Conservation (phyloP, 768 basidiomycete species). For the Harrya chromipes region DNA sequence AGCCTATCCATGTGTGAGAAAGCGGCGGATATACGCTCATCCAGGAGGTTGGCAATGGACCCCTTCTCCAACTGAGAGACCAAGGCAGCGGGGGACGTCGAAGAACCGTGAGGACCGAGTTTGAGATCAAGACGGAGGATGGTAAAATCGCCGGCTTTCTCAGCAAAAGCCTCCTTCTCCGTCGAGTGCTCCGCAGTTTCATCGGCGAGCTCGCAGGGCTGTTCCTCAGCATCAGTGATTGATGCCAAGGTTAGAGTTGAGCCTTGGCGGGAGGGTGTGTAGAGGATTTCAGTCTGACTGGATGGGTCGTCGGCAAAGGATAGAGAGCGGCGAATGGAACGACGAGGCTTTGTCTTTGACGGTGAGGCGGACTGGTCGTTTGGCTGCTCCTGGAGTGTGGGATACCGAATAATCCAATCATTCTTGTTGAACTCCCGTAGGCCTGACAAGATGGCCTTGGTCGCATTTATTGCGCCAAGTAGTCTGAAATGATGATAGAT, state of each 20-base stretch:
- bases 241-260: constrained; percentile 57
- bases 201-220: constrained; percentile 6
- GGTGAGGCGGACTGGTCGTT: constrained; percentile 26
- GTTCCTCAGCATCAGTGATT: constrained; percentile 45
- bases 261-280: constrained; percentile 47
- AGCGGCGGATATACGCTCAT: constrained; percentile 75
- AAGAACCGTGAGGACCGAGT: constrained; percentile 70
- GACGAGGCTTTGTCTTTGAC: constrained; percentile 30
- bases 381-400: constrained; percentile 57
- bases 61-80: constrained; percentile 91
- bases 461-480: constrained; percentile 70
- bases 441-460: constrained; percentile 64
- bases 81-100: constrained; percentile 61
- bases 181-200: constrained; percentile 23
- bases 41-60: constrained; percentile 89
- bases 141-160: constrained; percentile 63
- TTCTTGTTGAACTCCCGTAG: constrained; percentile 79
- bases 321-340: constrained; percentile 61
- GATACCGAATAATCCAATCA: constrained; percentile 89
- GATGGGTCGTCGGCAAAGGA: constrained; percentile 84
- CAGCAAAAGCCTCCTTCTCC: constrained; percentile 37
- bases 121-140: constrained; percentile 92
- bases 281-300: constrained; percentile 61
- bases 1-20: constrained; percentile 82
- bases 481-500: constrained; percentile 34